phyloP scores from a whole-genome alignment of 768 basidiomycete genomes.

The Phaeotremella fagi region DNA sequence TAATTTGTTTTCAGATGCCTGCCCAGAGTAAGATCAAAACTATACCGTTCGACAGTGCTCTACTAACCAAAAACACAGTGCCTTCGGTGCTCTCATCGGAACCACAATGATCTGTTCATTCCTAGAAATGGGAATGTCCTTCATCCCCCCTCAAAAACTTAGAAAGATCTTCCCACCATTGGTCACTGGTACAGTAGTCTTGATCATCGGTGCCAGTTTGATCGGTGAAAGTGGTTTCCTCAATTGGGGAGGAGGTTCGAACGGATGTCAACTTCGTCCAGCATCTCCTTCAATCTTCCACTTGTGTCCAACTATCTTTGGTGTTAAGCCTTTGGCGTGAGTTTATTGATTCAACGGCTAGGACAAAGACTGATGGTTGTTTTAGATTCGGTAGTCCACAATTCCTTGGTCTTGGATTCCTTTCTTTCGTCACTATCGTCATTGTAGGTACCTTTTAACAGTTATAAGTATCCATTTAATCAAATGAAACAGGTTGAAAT shows the following conservation, averaged over 20 bases:
- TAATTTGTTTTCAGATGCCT: constrained; percentile 50
- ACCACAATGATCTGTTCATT: constrained; percentile 73
- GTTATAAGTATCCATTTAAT: neutral
- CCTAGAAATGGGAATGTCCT: constrained; percentile 72
- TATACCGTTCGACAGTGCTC: neutral
- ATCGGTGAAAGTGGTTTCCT: constrained; percentile 68
- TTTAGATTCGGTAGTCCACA: constrained; percentile 71
- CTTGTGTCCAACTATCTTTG: constrained; percentile 66
- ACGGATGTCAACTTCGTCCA: constrained; percentile 62
- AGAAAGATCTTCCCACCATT: constrained; percentile 72
- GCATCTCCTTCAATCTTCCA: constrained; percentile 59
- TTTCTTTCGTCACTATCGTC: constrained; percentile 71
- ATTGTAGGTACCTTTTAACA: constrained; percentile 47
- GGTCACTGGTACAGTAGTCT: constrained; percentile 69
- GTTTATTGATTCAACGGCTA: constrained; percentile 22
- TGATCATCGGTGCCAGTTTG: constrained; percentile 72
- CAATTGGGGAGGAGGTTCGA: constrained; percentile 74
- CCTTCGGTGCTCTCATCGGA: constrained; percentile 50
- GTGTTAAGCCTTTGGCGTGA: constrained; percentile 64
- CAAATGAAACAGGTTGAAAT: constrained; percentile 54
- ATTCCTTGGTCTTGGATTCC: constrained; percentile 81
- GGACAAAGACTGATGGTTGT: neutral
- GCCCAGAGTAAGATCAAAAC: constrained; percentile 51
- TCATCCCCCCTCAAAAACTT: constrained; percentile 55
- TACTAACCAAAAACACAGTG: neutral